Base-by-base conservation (phyloP, 495 filamentous ascomycete genomes). In the Podospora australis region DNA sequence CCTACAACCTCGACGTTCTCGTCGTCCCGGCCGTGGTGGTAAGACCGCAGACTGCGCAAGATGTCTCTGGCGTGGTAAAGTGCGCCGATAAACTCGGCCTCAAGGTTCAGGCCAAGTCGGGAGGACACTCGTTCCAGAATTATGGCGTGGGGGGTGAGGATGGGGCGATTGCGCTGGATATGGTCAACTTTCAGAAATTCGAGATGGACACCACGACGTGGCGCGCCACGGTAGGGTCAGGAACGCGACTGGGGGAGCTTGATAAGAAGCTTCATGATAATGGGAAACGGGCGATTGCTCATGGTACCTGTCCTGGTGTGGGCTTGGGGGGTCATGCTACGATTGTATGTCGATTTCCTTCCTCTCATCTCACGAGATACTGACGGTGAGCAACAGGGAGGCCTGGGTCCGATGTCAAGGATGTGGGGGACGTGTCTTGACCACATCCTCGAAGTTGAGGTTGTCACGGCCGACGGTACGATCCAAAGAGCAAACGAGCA, bases 241-340 rank as follows among this genome's bases (percentile, higher is more conserved):
- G 86, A 9, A 74, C 73, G 5, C 67, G 70, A 14, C 67, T 90
- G 1, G 79, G 80, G 3, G 76, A 86, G 53, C 59, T 90, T 3
- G 77, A 78, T 1, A 47, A 69, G 14, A 70, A 53, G 29, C 64
- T 90, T n/a, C 79, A 77, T 53, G 62, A 77, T 21, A 72, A 78
- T 43, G 84, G 82, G 1, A 68, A 77, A 21, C 70, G 85, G 6
- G 85, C 82, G 11, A 74, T 89, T 4, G 61, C 85, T 0, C 86
- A 86, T 52, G 85, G 82, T 14, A 78, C 78, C 10, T 84, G 78
- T 48, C 76, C 82, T 21, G 65, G 66, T 4, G 69, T 75, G n/a
- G 87, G 87, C 13, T 74, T 84, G 17, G 84, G 81, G 19, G 87
- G 87, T 4, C 87, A 91, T 60, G 73, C 78, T 40, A 82, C 82